Conservation (phyloP, 1,139 yeast species). For the Suhomyces bribrorum region DNA sequence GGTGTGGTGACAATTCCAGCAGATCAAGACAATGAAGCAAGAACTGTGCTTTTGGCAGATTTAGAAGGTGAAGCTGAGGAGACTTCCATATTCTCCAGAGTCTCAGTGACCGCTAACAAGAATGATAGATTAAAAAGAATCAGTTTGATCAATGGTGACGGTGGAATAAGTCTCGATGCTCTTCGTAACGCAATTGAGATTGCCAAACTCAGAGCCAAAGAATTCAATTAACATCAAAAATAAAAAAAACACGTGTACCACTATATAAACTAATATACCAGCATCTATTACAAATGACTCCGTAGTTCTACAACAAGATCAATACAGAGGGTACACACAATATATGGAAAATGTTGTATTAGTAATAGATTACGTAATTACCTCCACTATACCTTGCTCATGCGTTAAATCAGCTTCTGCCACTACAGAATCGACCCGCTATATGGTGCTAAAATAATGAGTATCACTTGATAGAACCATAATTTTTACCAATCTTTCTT, state of each 20-base stretch:
- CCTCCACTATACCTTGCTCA: background rate
- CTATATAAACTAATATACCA: too few relatives aligned
- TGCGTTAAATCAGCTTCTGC: too few relatives aligned
- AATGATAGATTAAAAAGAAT: constrained; percentile 18
- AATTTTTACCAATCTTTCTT: too few relatives aligned
- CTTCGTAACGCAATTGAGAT: constrained; percentile 48
- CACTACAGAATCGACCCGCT: too few relatives aligned
- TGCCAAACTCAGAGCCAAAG: constrained; percentile 33
- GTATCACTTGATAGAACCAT: too few relatives aligned
- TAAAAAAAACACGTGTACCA: too few relatives aligned
- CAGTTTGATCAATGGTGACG: constrained; percentile 19
- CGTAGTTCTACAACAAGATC: background rate
- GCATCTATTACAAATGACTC: too few relatives aligned
- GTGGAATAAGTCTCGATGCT: constrained; percentile 46
- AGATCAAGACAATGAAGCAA: constrained; percentile 25
- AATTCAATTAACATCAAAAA: constrained; percentile 2
- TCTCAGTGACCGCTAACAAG: constrained; percentile 36
- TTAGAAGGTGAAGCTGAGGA: constrained; percentile 84
- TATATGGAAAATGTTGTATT: too few relatives aligned
- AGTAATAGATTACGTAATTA: too few relatives aligned
- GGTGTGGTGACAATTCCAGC: constrained; percentile 56
- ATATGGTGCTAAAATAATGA: too few relatives aligned
- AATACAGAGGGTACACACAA: too few relatives aligned
- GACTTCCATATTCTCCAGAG: constrained; percentile 43
- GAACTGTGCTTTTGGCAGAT: constrained; percentile 56